A percentile compares a stretch with the other conserved stretches of the same genome.
Evolutionary conservation across 495 filamentous ascomycete species (phyloP).

Genomic region (Echria macrotheca): DNA sequence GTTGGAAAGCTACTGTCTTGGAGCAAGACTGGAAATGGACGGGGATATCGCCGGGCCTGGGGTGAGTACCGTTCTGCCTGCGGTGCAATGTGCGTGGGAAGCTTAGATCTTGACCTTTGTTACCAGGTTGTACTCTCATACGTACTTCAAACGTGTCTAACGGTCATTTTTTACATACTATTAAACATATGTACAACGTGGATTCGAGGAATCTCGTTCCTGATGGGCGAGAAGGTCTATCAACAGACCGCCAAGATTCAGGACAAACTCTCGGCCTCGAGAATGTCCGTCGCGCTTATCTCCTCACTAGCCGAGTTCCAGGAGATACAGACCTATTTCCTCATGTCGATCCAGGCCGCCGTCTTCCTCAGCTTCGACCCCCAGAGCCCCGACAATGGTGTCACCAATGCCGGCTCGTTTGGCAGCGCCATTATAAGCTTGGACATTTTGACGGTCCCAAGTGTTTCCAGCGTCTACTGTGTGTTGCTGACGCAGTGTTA

Average conservation of each 20-base stretch:
- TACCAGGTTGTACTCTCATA: constrained; percentile 12
- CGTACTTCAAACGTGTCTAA: constrained; percentile 5
- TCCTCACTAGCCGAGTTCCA: constrained; percentile 12
- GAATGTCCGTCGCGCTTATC: constrained; percentile 3
- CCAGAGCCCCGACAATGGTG: not conserved
- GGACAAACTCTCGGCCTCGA: not conserved
- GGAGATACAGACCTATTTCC: constrained; percentile 11
- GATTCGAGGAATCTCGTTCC: not conserved
- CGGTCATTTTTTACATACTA: constrained; percentile 2
- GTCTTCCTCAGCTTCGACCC: constrained; percentile 5
- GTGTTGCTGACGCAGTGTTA: constrained; percentile 8
- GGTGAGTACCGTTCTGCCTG: not conserved
- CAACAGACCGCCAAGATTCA: too few relatives aligned
- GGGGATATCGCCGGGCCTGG: constrained; percentile 12
- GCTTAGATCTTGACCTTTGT: too few relatives aligned
- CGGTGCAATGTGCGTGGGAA: too few relatives aligned
- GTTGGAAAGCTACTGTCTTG: not conserved
- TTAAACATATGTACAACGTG: not conserved
- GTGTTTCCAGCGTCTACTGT: not conserved
- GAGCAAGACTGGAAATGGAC: not conserved
- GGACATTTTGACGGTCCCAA: not conserved
- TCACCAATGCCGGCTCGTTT: constrained; percentile 3
- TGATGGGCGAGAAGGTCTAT: too few relatives aligned
- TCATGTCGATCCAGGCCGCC: constrained; percentile 7
- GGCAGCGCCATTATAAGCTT: constrained; percentile 4